Evolutionary conservation across 352 stramenopile species (phyloP), one percentile per base, ranked within the genome.

Genomic region (Pythium pectinolyticum): DNA sequence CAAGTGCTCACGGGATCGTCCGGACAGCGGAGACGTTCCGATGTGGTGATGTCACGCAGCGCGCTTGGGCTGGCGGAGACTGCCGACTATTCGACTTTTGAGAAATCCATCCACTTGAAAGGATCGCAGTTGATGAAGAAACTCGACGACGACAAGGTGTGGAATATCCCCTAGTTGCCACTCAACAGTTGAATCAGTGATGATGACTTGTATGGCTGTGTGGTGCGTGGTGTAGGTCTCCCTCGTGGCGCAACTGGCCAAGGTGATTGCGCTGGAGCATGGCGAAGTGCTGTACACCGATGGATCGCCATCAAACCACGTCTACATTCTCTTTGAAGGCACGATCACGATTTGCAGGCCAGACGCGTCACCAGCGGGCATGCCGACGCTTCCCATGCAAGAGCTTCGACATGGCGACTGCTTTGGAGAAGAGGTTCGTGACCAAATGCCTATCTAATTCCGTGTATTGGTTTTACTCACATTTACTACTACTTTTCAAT

Each of bases 91-190:
- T 89, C 84, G 40, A 90, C 75, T 8, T 91, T 95, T 57, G 86
- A 93, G 51, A 95, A 95, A 65, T 92, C 82, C 3, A 89, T 95
- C 48, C 83, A 90, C 37, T 68, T 95, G 47, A 95, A 93, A 58
- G 84, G 81, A 12, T 93, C 86, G 15, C 75, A 89, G 49, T 70
- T 95, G 20, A 88, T 95, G 86, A 76, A 79, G 65, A 87, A 92
- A 41, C 67, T 95, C 0, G 82, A 91, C 49, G 86, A 93, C 51
- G 86, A 93, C 39, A 92, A 93, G 57, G 70, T 78, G 35, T 27
- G 39, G n/a, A 57, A 17, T 3, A 2, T 27, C 1, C 27, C 2
- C 47, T 27, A n/a, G n/a, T n/a, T n/a, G n/a, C n/a, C n/a, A n/a
- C n/a, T n/a, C n/a, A n/a, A n/a, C n/a, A n/a, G n/a, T n/a, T n/a